Conservation (phyloP, 1,284 basidiomycete species). For the Cryptococcus jaspeensis region DNA sequence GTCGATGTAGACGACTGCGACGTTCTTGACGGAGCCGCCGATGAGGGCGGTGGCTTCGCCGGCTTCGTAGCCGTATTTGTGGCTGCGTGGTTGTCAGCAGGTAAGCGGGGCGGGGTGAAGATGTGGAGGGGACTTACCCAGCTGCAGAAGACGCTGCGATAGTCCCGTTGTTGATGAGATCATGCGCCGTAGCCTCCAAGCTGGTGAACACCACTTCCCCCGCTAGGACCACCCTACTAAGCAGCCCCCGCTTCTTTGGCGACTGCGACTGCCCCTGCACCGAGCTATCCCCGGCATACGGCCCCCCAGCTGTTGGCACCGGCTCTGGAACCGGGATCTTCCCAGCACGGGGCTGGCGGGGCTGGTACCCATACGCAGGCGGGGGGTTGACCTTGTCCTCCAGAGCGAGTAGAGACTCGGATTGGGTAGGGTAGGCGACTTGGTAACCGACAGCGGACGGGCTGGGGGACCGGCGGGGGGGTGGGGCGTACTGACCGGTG, state of each 20-base stretch:
- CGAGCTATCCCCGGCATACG: not conserved
- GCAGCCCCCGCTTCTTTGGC: constrained; percentile 39
- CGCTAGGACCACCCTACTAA: constrained; percentile 62
- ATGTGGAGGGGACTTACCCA: constrained; percentile 58
- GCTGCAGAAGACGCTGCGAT: constrained; percentile 61
- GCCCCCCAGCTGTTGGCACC: too few relatives aligned
- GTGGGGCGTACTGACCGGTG: too few relatives aligned
- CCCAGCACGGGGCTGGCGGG: too few relatives aligned
- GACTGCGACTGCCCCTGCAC: not conserved
- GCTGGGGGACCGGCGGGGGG: too few relatives aligned
- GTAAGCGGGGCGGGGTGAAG: too few relatives aligned
- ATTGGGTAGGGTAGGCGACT: constrained; percentile 4
- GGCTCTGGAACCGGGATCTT: too few relatives aligned
- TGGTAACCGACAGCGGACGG: too few relatives aligned
- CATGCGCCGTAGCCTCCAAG: constrained; percentile 64
- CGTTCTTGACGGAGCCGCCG: constrained; percentile 65
- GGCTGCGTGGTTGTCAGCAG: constrained; percentile 10
- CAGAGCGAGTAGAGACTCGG: constrained; percentile 11
- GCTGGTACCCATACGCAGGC: constrained; percentile 2
- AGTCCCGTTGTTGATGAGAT: constrained; percentile 62
- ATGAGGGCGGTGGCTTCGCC: constrained; percentile 61
- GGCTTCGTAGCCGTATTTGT: constrained; percentile 65
- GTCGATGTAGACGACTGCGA: constrained; percentile 73
- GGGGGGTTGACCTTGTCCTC: constrained; percentile 1
- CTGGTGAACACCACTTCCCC: constrained; percentile 71